phyloP scores from a whole-genome alignment of 306 rosid genomes.

The Cucumis hystrix region DNA sequence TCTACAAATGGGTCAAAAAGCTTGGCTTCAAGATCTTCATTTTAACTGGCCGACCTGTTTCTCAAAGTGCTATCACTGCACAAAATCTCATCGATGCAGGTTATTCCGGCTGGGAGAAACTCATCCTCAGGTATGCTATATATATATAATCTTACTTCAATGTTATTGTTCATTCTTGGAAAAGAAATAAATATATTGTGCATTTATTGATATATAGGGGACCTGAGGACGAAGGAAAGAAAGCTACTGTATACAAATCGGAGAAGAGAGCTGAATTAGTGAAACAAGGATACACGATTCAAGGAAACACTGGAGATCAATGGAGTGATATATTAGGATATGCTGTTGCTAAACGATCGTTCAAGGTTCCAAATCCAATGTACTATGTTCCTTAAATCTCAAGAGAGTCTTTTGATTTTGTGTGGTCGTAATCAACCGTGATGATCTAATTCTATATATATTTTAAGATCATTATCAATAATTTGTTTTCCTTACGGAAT shows the following conservation, averaged over 20 bases:
- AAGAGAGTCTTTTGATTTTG: background rate
- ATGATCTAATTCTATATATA: background rate
- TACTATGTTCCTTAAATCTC: conserved; percentile 36
- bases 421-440: no score
- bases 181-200: background rate
- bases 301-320: conserved; percentile 83
- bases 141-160: no score
- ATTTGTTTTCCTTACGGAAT: no score
- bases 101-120: conserved; percentile 5
- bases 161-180: no score
- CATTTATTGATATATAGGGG: conserved; percentile 31
- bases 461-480: background rate
- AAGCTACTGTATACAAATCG: conserved; percentile 58
- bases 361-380: conserved; percentile 90
- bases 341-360: conserved; percentile 52
- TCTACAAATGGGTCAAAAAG: conserved; percentile 30
- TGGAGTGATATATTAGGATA: conserved; percentile 82
- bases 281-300: conserved; percentile 50
- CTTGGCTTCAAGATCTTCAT: conserved; percentile 59
- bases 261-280: conserved; percentile 61
- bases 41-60: conserved; percentile 58
- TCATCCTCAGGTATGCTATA: no score
- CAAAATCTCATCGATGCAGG: conserved; percentile 50
- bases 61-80: conserved; percentile 45
- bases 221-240: conserved; percentile 46